phyloP scores from a whole-genome alignment of 441 rosid genomes.

The Manihot esculenta region DNA sequence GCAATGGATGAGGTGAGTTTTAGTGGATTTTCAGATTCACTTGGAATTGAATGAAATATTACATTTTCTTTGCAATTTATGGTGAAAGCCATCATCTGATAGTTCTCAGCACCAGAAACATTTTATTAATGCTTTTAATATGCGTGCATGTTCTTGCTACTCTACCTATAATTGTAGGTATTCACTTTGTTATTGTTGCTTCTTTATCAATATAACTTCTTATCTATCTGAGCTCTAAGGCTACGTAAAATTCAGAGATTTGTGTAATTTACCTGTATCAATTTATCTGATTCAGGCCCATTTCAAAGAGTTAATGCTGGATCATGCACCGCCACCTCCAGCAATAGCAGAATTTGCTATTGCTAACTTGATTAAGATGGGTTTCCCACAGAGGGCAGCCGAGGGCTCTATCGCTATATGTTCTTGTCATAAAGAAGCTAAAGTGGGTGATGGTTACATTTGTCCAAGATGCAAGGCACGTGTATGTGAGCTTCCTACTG shows the following conservation, averaged over 20 bases:
- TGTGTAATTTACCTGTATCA: background rate
- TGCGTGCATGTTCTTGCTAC: background rate
- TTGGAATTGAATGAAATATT: conserved; percentile 1
- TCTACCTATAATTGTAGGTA: background rate
- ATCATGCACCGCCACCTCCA: conserved; percentile 98
- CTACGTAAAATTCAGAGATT: background rate
- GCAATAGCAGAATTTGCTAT: conserved; percentile 92
- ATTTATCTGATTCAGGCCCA: conserved; percentile 52
- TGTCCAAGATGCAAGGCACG: conserved; percentile 96
- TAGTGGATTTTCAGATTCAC: conserved; percentile 2
- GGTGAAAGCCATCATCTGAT: background rate
- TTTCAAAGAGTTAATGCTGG: conserved; percentile 71
- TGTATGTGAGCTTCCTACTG: conserved; percentile 82
- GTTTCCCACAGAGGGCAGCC: conserved; percentile 89
- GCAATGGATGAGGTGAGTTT: conserved; percentile 79
- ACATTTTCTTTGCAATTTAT: background rate
- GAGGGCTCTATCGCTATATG: conserved; percentile 84
- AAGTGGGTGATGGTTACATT: conserved; percentile 78
- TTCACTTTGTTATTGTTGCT: background rate
- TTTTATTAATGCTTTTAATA: background rate
- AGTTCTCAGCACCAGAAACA: background rate
- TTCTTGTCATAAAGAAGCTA: conserved; percentile 88
- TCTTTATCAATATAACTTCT: background rate
- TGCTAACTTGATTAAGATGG: conserved; percentile 88
- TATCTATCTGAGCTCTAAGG: background rate